Conservation (phyloP, 352 stramenopile species). For the Globisporangium ultimum region DNA sequence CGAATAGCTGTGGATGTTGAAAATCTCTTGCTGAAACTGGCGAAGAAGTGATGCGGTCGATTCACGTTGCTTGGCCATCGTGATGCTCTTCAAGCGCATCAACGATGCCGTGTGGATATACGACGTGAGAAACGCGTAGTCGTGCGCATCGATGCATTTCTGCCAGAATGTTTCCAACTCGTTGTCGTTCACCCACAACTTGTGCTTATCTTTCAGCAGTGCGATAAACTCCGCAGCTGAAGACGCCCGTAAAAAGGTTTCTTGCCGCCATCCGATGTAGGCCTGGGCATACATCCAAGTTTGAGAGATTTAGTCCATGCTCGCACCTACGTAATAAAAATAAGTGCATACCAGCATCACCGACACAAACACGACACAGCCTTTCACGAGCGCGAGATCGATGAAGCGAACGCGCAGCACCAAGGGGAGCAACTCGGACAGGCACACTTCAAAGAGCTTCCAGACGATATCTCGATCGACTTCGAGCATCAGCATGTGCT, state of each 20-base stretch:
- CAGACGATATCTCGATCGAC: conserved; percentile 31
- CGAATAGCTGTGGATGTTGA: conserved; percentile 33
- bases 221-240: conserved; percentile 20
- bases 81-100: conserved; percentile 37
- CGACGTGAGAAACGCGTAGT: conserved; percentile 27
- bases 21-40: conserved; percentile 33
- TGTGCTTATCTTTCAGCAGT: conserved; percentile 23
- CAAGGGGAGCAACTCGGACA: conserved; percentile 30
- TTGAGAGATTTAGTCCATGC: no score
- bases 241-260: conserved; percentile 25
- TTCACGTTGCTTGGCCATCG: conserved; percentile 26
- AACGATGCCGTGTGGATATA: conserved; percentile 27
- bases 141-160: conserved; percentile 33
- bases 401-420: conserved; percentile 40
- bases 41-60: conserved; percentile 18
- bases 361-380: conserved; percentile 39
- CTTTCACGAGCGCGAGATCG: conserved; percentile 43
- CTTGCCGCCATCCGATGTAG: conserved; percentile 32
- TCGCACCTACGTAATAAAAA: neutral
- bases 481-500: conserved; percentile 30
- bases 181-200: conserved; percentile 33
- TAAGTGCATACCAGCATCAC: conserved; percentile 26
- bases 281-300: conserved; percentile 9
- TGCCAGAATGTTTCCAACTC: conserved; percentile 44
- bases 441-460: conserved; percentile 31